Percentiles rank a stretch among this genome's conserved stretches.
Conservation (phyloP, 768 basidiomycete species). For the Sporobolomyces phaffii region DNA sequence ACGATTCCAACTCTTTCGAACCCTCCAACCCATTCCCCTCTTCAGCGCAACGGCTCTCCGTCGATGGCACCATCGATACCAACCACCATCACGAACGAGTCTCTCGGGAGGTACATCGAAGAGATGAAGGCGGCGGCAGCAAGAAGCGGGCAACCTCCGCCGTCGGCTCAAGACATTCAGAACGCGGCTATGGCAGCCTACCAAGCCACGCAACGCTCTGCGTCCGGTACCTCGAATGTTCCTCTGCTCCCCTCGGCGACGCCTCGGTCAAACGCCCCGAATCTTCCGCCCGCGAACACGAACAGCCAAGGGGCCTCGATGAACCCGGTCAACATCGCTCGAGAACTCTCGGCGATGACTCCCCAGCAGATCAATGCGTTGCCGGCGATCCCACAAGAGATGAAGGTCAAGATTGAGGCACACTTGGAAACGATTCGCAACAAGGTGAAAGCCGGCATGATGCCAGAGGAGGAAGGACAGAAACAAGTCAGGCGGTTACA, state of each 20-base stretch:
- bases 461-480: conserved; percentile 21
- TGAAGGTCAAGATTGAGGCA: conserved; percentile 23
- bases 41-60: neutral
- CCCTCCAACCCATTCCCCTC: conserved; percentile 3
- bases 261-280: neutral
- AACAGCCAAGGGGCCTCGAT: too few relatives aligned
- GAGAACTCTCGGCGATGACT: conserved; percentile 5
- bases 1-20: neutral
- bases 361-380: conserved; percentile 17
- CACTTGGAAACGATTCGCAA: conserved; percentile 11
- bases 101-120: conserved; percentile 19
- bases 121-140: conserved; percentile 17
- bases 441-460: conserved; percentile 3
- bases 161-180: conserved; percentile 23
- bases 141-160: conserved; percentile 16
- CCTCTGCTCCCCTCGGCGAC: neutral
- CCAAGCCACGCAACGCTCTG: neutral
- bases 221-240: neutral
- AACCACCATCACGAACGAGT: conserved; percentile 14
- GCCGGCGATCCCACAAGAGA: conserved; percentile 28
- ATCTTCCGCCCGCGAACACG: neutral
- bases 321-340: neutral
- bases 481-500: conserved; percentile 21
- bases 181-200: conserved; percentile 15
- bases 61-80: conserved; percentile 4